Evolutionary conservation across 139 green algal genomes (phyloP).

Genomic region (Chlorella sp.): DNA sequence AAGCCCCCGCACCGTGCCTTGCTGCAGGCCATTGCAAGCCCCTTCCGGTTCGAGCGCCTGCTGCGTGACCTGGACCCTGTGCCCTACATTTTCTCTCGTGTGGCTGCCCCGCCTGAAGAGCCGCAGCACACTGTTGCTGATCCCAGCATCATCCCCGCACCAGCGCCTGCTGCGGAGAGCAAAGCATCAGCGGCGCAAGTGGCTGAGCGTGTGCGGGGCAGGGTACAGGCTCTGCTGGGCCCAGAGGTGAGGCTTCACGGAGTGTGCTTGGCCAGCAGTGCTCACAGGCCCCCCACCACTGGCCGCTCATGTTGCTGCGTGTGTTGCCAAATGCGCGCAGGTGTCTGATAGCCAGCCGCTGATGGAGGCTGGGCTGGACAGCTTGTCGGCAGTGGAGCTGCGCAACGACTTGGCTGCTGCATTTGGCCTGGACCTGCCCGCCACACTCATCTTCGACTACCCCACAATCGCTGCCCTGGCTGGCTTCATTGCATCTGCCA

Average conservation of each 20-base stretch:
- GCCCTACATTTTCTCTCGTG: not conserved
- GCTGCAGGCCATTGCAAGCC: slow-evolving; percentile 9
- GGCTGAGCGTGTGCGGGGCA: not conserved
- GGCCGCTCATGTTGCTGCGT: not conserved
- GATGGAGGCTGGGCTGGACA: slow-evolving; percentile 65
- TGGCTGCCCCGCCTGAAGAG: not conserved
- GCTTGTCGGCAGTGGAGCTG: slow-evolving; percentile 79
- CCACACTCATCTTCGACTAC: slow-evolving; percentile 75
- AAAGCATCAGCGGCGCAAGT: no score
- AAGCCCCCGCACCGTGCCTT: no score
- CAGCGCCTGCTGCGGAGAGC: no score
- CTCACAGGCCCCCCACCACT: no score
- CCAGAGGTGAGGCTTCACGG: not conserved
- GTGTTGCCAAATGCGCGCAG: not conserved
- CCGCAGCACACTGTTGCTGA: not conserved
- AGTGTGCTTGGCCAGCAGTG: no score
- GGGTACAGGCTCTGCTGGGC: not conserved
- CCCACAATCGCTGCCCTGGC: slow-evolving; percentile 40
- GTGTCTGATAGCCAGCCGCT: slow-evolving; percentile 38
- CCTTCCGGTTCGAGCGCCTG: not conserved
- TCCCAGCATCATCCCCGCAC: no score
- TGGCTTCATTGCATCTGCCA: not conserved
- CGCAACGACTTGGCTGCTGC: slow-evolving; percentile 64
- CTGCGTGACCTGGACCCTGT: not conserved
- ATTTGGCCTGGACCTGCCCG: slow-evolving; percentile 48